Evolutionary conservation across 1,139 yeast genomes (phyloP), one percentile per base, ranked within the genome.

Genomic region (Saccharomyces hybrid): DNA sequence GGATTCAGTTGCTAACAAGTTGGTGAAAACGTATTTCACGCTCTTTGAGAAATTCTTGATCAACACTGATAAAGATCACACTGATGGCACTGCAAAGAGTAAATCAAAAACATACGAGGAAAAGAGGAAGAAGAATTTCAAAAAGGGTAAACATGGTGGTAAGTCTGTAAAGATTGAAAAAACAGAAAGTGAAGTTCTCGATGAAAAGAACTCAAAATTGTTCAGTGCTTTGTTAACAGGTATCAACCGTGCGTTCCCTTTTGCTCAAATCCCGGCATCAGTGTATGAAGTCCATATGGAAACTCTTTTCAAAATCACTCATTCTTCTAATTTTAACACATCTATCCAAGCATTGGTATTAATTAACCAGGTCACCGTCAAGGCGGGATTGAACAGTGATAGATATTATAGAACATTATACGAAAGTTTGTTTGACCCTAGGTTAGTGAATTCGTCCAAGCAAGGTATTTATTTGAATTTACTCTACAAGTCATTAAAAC

Each of bases 181-280:
- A 69, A 77, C 89, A 14, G 85, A 83, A 56, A 77, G 75, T 52
- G 96, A 88, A 62, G 76, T 87, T 4, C 71, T 84, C 48, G 96
- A 89, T 68, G 98, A 93, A 66, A 88, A 85, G 65, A 87, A 84
- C 64, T 80, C 95, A 47, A 88, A 88, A 66, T 74, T 93, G 63
- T 89, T 91, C 63, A 85, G 96, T 38, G 97, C 96, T 23, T 80
- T 95, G 56, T 80, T 93, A 60, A 90, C 99, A 1, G 99, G 99
- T 60, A 81, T 93, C 58, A 95, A 95, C 70, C 86, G 99, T 73
- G 95, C 99, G 0, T 91, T 88, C 77, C 98, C 99, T 55, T 93
- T 88, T 69, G 84, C 96, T 1, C 79, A 82, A 57, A 76, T 95
- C 55, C 87, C 95, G 6, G 77, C 82, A 52, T 83, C 83, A 23